Base-by-base conservation (phyloP, 371 early-diverging fungal species). In the Vavraia culicis region DNA sequence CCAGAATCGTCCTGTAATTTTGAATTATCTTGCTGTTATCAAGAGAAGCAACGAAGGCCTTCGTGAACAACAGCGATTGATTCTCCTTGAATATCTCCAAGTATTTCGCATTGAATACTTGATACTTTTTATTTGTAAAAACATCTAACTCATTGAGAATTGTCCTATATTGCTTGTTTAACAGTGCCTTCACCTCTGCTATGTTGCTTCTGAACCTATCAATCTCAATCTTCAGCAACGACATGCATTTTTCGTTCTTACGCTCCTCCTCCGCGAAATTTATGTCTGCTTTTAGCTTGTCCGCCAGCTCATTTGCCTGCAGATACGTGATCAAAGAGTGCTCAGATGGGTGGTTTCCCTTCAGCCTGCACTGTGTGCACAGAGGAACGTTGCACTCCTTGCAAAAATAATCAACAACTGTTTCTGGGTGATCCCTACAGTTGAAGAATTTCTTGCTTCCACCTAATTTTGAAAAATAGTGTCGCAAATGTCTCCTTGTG, bases 281-380 rank as follows among this genome's bases (percentile, higher is more conserved):
- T 0, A 0, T 2, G 0, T 27, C 4, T 31, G 49, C 47, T 20
- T 32, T 21, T 3, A 69, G 19, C 16, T 33, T 21, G 1, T 37
- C 32, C 13, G 41, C 49, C 11, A 63, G 32, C 0, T 34, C 37
- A 23, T 62, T 50, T 0, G 68, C 71, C 32, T 70, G 66, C 20
- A 64, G 37, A 46, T 67, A 70, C 9, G 49, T 11, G 9, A 64
- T 34, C 2, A 68, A 35, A 3, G 40, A 49, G 45, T 70, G 68
- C 11, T 48, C 20, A 20, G n/a, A 52, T 8, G 64, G 56, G 49
- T 67, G 66, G 15, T 47, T 51, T 7, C 68, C 68, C 8, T 33
- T 37, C 9, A 70, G 59, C 46, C 56, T 61, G 46, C 71, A 70
- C 11, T 66, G 46, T 14, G 64, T 55, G 53, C 71, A 70, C 4